Conservation (phyloP, 2,329 filamentous ascomycete species). For the Leptosphaerulina australis region DNA sequence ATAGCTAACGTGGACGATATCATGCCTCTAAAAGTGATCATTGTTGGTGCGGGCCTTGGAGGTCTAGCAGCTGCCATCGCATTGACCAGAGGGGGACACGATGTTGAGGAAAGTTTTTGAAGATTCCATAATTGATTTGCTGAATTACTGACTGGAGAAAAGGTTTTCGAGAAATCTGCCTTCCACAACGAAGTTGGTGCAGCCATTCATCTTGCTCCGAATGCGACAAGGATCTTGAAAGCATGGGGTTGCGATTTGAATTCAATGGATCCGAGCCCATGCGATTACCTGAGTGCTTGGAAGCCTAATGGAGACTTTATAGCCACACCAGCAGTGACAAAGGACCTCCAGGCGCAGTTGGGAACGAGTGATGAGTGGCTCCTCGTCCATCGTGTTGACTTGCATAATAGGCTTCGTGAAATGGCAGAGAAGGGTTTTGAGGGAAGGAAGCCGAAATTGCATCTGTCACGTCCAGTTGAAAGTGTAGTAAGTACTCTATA, state of each 20-base stretch:
- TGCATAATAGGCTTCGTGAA: background rate
- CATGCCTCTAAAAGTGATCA: slow-evolving; percentile 3
- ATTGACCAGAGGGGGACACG: slow-evolving; percentile 6
- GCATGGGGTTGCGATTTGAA: background rate
- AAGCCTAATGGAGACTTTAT: background rate
- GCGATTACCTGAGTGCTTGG: background rate
- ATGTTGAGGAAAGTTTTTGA: slow-evolving; percentile 2
- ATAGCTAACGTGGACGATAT: background rate
- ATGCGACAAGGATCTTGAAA: slow-evolving; percentile 5
- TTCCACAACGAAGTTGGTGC: slow-evolving; percentile 11
- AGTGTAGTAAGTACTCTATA: background rate
- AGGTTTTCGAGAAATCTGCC: slow-evolving; percentile 1
- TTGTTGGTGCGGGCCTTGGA: slow-evolving; percentile 1
- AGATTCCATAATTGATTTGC: background rate
- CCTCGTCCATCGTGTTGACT: slow-evolving; percentile 4
- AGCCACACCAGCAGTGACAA: background rate
- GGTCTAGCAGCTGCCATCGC: slow-evolving; percentile 4
- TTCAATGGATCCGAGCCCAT: background rate
- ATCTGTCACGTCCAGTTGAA: background rate
- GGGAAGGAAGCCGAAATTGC: background rate
- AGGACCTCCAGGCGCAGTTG: background rate
- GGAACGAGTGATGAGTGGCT: background rate
- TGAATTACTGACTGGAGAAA: background rate
- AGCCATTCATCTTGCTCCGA: slow-evolving; percentile 6
- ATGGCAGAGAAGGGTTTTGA: background rate